A percentile compares a stretch with the other conserved stretches of the same genome.
These are phyloP conservation scores for Microthlaspi erraticum DNA, from an alignment of 345 rosid species.

Conservation along the genomic window DNA sequence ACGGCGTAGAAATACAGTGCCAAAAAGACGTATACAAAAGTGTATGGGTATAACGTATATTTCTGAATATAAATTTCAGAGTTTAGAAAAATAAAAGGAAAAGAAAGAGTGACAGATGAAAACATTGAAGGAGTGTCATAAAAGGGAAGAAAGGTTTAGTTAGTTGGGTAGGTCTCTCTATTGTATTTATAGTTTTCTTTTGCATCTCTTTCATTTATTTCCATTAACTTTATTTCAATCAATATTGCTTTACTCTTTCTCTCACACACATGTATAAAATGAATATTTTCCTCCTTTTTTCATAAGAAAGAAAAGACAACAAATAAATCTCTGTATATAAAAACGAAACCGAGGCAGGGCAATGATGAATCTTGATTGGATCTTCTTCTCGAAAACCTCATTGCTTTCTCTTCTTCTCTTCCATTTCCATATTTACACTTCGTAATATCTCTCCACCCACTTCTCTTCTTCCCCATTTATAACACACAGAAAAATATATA, in stretches of 20 bases:
- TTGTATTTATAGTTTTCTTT: constrained; percentile 60
- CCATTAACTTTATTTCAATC: constrained; percentile 42
- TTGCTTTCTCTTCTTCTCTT: constrained; percentile 44
- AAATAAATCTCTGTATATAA: constrained; percentile 32
- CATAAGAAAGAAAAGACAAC: constrained; percentile 33
- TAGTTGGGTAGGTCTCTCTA: constrained; percentile 76
- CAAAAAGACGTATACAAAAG: background rate
- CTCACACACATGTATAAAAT: constrained; percentile 51
- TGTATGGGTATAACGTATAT: background rate
- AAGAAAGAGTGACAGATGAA: constrained; percentile 68
- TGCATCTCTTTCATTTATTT: constrained; percentile 28
- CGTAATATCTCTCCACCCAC: constrained; percentile 64
- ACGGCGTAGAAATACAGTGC: background rate
- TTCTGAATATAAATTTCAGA: background rate
- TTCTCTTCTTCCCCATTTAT: constrained; percentile 57
- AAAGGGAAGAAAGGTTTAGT: constrained; percentile 58
- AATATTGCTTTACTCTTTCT: constrained; percentile 24
- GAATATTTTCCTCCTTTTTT: constrained; percentile 31
- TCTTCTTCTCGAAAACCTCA: constrained; percentile 41
- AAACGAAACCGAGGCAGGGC: constrained; percentile 35
- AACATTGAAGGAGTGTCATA: constrained; percentile 86
- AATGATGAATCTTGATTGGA: constrained; percentile 47
- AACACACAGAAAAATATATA: constrained; percentile 25
- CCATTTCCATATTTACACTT: constrained; percentile 48
- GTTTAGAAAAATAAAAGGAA: constrained; percentile 37